Base-by-base conservation (phyloP, 441 rosid genomes). In the Viola pubescens region DNA sequence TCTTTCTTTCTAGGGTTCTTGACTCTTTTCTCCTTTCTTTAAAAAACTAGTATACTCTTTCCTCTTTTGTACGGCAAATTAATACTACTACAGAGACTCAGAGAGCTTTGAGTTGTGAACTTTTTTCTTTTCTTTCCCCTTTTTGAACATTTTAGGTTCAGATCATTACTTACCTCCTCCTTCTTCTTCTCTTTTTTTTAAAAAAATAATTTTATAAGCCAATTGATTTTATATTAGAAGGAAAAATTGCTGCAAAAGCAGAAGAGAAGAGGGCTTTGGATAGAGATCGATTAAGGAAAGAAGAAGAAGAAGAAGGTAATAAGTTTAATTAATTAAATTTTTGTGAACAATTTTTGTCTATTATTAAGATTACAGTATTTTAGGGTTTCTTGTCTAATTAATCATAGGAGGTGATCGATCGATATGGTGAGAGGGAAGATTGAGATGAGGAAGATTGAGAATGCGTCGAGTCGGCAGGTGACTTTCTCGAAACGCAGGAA, bases 341-440 rank as follows among this genome's bases (percentile, higher is more conserved):
- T 1, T 26, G 34, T 26, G 34, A 1, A 1, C 2, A 26, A 26
- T 26, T 46, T 9, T 46, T 46, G 49, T 45, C 10, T 43, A 9
- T 6, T 1, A 6, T 43, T 9, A 43, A 43, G 4, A 46, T 52
- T 26, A 3, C 11, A 4, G 52, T 46, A 54, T 54, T 44, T 16
- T 64, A 70, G 70, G 77, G 69, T 73, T 78, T 56, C 41, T 38
- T 42, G 39, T 19, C 37, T 16, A 16, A 16, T 16, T 16, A 16
- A 16, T 16, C 19, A 16, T 16, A 16, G 34, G 34, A 26, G 34
- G 34, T 26, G 34, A 26, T 26, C 9, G 10, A 64, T 43, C 9
- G 10, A 64, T 43, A 86, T 87, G 94, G 87, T 77, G 79, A 78
- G 88, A 64, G 90, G 94, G 16, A 87, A 81, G 76, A 66, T 84